These are phyloP conservation scores for Oryza brachyantha DNA, from an alignment of 176 grass and related monocot species.

Conservation along the genomic window DNA sequence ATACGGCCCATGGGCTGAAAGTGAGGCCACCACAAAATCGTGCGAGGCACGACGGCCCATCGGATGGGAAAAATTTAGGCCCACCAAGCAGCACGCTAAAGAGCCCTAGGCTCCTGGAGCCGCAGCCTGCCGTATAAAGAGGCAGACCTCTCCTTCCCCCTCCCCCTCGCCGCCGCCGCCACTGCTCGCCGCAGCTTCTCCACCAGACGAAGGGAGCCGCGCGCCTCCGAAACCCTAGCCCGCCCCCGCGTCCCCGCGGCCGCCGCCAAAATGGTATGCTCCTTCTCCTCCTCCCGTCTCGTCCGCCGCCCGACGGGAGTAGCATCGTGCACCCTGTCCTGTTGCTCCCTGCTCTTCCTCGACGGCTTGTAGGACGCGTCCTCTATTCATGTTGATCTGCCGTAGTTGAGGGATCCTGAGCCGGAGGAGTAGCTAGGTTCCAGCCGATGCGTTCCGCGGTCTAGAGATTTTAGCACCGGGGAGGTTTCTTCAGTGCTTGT, in stretches of 20 bases:
- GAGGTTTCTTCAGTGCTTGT: neutral
- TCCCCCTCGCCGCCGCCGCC: too few relatives aligned
- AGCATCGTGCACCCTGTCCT: neutral
- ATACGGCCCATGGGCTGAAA: neutral
- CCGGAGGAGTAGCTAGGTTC: neutral
- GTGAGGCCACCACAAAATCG: neutral
- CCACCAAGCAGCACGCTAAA: too few relatives aligned
- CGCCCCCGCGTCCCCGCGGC: too few relatives aligned
- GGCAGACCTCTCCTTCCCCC: neutral
- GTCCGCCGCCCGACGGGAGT: too few relatives aligned
- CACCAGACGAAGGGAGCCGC: neutral
- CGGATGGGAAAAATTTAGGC: too few relatives aligned
- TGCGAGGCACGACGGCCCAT: too few relatives aligned
- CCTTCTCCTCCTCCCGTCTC: too few relatives aligned
- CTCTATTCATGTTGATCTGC: neutral
- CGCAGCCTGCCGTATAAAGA: constrained; percentile 3
- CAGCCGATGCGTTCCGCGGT: too few relatives aligned
- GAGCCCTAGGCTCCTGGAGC: constrained; percentile 27
- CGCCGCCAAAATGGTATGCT: constrained; percentile 44
- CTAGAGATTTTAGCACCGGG: neutral
- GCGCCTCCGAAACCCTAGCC: neutral
- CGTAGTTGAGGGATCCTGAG: neutral
- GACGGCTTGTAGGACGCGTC: neutral
- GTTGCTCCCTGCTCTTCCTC: neutral
- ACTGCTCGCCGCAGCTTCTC: constrained; percentile 15